A percentile compares a stretch with the other conserved stretches of the same genome.
These are phyloP conservation scores for Sparassis latifolia DNA, from an alignment of 1,284 basidiomycete species.

Conservation along the genomic window DNA sequence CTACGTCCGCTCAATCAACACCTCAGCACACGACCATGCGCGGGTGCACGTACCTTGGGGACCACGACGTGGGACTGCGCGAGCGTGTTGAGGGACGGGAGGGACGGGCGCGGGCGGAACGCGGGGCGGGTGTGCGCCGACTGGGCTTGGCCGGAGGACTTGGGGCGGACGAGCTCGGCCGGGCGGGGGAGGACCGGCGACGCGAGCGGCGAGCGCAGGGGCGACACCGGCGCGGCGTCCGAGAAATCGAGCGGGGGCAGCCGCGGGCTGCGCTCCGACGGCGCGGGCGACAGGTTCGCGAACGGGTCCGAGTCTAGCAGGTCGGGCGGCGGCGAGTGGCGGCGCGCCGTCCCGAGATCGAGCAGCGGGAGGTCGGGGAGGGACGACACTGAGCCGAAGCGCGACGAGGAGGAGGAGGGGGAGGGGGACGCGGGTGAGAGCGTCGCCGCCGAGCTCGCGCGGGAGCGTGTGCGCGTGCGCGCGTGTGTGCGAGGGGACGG, in stretches of 20 bases:
- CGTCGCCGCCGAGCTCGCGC: conserved; percentile 3
- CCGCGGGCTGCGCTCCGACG: conserved; percentile 15
- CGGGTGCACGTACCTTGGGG: conserved; percentile 44
- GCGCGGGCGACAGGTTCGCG: conserved; percentile 41
- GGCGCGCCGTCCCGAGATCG: conserved; percentile 11
- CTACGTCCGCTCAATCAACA: conserved; percentile 4
- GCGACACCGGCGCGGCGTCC: conserved; percentile 6
- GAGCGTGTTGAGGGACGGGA: conserved; percentile 27
- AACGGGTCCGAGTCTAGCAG: conserved; percentile 68
- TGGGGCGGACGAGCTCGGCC: conserved; percentile 22
- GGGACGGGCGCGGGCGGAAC: not conserved
- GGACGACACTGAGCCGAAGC: conserved; percentile 13
- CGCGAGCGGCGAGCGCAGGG: conserved; percentile 9
- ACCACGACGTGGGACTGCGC: conserved; percentile 48
- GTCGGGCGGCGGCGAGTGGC: conserved; percentile 31
- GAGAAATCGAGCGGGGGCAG: conserved; percentile 17
- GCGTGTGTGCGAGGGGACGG: not conserved
- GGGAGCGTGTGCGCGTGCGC: no score
- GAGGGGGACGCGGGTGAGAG: conserved; percentile 12
- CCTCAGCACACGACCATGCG: not conserved
- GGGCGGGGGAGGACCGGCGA: conserved; percentile 12
- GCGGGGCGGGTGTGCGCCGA: conserved; percentile 25
- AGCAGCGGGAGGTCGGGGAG: conserved; percentile 10
- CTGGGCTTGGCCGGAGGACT: conserved; percentile 31
- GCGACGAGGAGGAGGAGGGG: conserved; percentile 10